Percentiles rank a stretch among this genome's conserved stretches.
phyloP scores from a whole-genome alignment of 352 stramenopile genomes.

The Phytopythium vexans region DNA sequence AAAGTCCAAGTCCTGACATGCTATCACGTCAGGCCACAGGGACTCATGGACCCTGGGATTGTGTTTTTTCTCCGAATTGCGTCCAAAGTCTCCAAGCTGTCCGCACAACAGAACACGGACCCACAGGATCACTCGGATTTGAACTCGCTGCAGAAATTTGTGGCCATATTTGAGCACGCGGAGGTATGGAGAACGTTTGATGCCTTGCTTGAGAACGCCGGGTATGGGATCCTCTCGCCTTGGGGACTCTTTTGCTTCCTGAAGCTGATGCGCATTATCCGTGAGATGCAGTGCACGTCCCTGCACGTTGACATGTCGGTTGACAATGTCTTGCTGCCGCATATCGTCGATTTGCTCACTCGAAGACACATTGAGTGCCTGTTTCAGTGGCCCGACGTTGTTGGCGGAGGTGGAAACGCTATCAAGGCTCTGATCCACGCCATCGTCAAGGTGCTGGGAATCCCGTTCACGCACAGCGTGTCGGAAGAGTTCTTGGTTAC shows the following conservation, averaged over 20 bases:
- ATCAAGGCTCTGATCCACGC: conserved; percentile 81
- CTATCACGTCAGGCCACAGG: conserved; percentile 66
- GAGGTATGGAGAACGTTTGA: conserved; percentile 50
- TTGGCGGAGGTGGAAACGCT: conserved; percentile 74
- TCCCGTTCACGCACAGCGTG: conserved; percentile 68
- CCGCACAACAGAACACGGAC: neutral
- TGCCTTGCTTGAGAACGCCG: conserved; percentile 41
- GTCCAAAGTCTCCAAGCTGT: conserved; percentile 40
- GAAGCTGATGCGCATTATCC: conserved; percentile 72
- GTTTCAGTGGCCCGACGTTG: conserved; percentile 70
- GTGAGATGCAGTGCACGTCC: conserved; percentile 54
- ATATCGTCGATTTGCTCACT: conserved; percentile 57
- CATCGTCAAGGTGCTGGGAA: conserved; percentile 82
- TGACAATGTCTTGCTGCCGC: conserved; percentile 53
- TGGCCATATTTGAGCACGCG: conserved; percentile 34
- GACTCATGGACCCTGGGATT: conserved; percentile 56
- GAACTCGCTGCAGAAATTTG: conserved; percentile 34
- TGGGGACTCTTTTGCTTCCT: conserved; percentile 85
- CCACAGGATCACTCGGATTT: conserved; percentile 3
- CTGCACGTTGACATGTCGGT: conserved; percentile 38
- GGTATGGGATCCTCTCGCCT: conserved; percentile 69
- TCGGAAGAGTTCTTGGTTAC: conserved; percentile 63
- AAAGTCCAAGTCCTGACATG: conserved; percentile 58
- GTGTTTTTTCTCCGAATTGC: conserved; percentile 64
- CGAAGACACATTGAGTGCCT: conserved; percentile 58